A percentile compares a stretch with the other conserved stretches of the same genome.
phyloP scores from a whole-genome alignment of 352 stramenopile genomes.

The Phytophthora europaea region DNA sequence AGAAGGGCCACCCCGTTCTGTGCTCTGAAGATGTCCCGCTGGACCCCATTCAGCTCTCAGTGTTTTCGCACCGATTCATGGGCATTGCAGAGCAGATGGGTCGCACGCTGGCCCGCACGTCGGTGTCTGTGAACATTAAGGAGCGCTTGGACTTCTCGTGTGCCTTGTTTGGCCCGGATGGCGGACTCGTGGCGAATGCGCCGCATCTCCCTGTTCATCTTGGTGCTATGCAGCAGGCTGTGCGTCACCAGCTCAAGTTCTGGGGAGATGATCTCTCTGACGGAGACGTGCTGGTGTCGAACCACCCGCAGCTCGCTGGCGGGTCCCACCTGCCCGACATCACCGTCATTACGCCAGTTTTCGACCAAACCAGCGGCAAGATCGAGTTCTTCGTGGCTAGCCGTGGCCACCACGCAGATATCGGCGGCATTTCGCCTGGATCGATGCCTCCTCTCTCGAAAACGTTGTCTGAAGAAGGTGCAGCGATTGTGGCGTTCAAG shows the following conservation, averaged over 20 bases:
- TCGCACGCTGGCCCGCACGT: slow-evolving; percentile 96
- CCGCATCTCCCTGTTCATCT: slow-evolving; percentile 99
- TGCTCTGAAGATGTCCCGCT: slow-evolving; percentile 58
- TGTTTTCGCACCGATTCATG: slow-evolving; percentile 99
- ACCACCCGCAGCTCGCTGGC: slow-evolving; percentile 98
- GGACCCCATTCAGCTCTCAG: slow-evolving; percentile 97
- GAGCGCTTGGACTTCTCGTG: slow-evolving; percentile 99
- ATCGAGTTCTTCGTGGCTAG: slow-evolving; percentile 99
- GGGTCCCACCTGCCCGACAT: slow-evolving; percentile 99
- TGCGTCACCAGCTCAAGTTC: slow-evolving; percentile 95
- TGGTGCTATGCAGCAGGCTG: slow-evolving; percentile 98
- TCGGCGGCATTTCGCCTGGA: slow-evolving; percentile 97
- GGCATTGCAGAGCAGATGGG: slow-evolving; percentile 99
- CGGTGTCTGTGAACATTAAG: slow-evolving; percentile 99
- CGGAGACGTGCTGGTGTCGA: slow-evolving; percentile 99
- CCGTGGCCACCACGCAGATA: slow-evolving; percentile 98
- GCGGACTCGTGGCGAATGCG: slow-evolving; percentile 99
- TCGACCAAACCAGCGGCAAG: slow-evolving; percentile 88
- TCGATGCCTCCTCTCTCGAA: slow-evolving; percentile 97
- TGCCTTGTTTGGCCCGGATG: slow-evolving; percentile 97
- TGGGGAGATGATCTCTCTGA: slow-evolving; percentile 94
- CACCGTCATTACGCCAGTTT: slow-evolving; percentile 99
- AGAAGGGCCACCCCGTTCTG: slow-evolving; percentile 21
- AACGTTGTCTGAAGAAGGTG: slow-evolving; percentile 97
- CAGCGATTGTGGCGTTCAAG: slow-evolving; percentile 99